Evolutionary conservation across 1,284 basidiomycete species (phyloP).

Genomic region (Ustanciosporium gigantosporum): DNA sequence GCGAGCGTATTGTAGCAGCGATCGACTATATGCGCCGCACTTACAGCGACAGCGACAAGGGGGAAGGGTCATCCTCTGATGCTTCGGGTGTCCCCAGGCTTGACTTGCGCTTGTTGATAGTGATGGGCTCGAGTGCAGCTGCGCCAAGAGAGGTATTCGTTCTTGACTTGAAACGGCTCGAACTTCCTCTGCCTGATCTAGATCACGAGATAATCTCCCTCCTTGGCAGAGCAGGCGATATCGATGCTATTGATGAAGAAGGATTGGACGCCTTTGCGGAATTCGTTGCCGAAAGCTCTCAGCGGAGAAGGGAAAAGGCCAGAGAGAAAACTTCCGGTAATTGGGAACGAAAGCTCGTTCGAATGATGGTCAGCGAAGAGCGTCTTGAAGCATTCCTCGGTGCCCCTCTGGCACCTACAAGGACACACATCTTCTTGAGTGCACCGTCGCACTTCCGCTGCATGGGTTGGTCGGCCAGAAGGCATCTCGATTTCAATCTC

Average conservation of each 20-base stretch:
- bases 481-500: slow-evolving; percentile 27
- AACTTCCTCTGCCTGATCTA: no score
- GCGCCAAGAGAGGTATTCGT: slow-evolving; percentile 25
- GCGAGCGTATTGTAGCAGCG: slow-evolving; percentile 9
- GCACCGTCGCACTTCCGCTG: slow-evolving; percentile 29
- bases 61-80: slow-evolving; percentile 11
- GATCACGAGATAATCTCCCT: no score
- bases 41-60: slow-evolving; percentile 6
- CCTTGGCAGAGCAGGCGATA: background rate
- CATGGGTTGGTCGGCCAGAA: slow-evolving; percentile 35
- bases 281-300: background rate
- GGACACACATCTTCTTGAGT: slow-evolving; percentile 32
- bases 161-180: slow-evolving; percentile 14
- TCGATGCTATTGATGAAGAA: background rate
- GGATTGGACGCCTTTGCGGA: no score
- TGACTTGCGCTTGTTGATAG: slow-evolving; percentile 17
- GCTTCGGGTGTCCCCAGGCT: background rate
- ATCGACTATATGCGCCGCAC: slow-evolving; percentile 1
- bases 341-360: slow-evolving; percentile 45
- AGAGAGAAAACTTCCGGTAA: slow-evolving; percentile 32
- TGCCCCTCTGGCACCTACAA: slow-evolving; percentile 12
- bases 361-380: slow-evolving; percentile 25
- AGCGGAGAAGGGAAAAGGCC: slow-evolving; percentile 2
- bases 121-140: slow-evolving; percentile 22
- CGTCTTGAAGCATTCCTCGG: slow-evolving; percentile 13